A percentile compares a stretch with the other conserved stretches of the same genome.
Conservation (phyloP, 2,329 filamentous ascomycete species). For the Xylaria sp. region DNA sequence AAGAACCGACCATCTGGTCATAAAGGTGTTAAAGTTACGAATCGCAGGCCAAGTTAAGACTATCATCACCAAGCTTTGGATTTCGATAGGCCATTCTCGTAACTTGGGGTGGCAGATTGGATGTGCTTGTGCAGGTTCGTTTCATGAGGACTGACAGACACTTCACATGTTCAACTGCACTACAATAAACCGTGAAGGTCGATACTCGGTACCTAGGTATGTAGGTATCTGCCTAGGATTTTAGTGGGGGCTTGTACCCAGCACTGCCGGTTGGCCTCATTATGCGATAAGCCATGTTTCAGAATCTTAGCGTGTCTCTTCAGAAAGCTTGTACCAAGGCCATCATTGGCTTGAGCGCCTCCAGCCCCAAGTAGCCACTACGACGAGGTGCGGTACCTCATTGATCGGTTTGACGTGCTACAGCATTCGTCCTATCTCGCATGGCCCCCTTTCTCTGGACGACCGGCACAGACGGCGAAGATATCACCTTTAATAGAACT, state of each 20-base stretch:
- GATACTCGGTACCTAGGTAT: no score
- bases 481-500: constrained; percentile 15
- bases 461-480: background rate
- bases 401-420: constrained; percentile 14
- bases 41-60: no score
- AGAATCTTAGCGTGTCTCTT: constrained; percentile 36
- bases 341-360: constrained; percentile 30
- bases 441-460: background rate
- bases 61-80: constrained; percentile 6
- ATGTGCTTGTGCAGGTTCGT: background rate
- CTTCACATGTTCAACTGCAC: background rate
- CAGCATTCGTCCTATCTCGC: constrained; percentile 21
- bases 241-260: background rate
- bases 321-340: constrained; percentile 8
- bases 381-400: background rate
- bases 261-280: constrained; percentile 19
- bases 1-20: background rate
- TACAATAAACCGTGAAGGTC: background rate
- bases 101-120: background rate
- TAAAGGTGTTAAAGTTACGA: background rate
- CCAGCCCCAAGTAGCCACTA: background rate
- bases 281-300: constrained; percentile 38
- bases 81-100: background rate
- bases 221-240: no score
- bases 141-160: constrained; percentile 2